Base-by-base conservation (phyloP, 1,284 basidiomycete genomes). In the Golubevia sp. region DNA sequence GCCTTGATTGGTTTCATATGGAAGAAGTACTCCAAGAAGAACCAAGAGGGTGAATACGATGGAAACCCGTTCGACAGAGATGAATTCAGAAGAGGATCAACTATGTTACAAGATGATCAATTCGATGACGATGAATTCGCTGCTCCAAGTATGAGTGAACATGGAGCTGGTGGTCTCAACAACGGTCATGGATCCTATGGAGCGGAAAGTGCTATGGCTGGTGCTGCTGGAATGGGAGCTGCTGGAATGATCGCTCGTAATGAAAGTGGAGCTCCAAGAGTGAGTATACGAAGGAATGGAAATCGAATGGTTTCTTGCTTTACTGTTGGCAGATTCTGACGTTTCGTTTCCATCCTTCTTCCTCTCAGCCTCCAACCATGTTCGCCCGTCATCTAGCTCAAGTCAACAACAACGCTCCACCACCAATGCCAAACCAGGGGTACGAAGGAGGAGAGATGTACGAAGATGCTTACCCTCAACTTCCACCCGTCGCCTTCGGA, bases 1-100 rank as follows among this genome's bases (percentile, higher is more conserved):
- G 75, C 68, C 55, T 56, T 76, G 13, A 61, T 76, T 23, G 73
- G 75, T 51, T 79, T 79, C 75, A 59, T 79, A 23, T 64, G 73
- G 59, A 75, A 73, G 49, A 79, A 77, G 67, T 70, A 68, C 68
- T 34, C 30, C 30, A 58, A 51, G 54, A 63, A 50, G 34, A 56
- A 58, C 27, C 65, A 73, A 54, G 59, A 63, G 1, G 76, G 77
- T 58, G 71, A 73, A 3, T 79, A 75, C 68, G 74, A 77, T 60
- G 55, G 53, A 44, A 69, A 76, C 52, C 76, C 76, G 25, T 79
- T 79, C 58, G 74, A 77, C 60, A 57, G 67, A 7, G 71, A 73
- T 49, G 73, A 70, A 4, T 79, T 75, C 74, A 73, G 74, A 52
- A 67, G 76, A 21, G 71, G 76, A 55, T 70, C 65, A 23, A 66